phyloP scores from a whole-genome alignment of 129 eudicot species.

The Calendula officinalis region DNA sequence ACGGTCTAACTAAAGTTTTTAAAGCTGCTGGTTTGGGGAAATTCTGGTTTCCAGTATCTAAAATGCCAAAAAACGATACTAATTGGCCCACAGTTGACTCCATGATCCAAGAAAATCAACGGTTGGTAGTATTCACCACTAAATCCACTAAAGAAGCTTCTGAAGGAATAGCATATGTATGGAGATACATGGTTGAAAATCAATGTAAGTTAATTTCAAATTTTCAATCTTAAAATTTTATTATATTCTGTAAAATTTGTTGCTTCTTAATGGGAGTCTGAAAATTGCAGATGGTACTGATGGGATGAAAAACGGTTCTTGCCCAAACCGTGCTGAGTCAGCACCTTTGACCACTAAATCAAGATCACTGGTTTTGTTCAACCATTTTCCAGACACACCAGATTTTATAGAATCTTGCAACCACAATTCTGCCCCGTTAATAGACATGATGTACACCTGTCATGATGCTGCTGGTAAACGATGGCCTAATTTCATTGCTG shows the following conservation, averaged over 20 bases:
- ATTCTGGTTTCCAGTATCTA: conserved; percentile 84
- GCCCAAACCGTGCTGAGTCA: conserved; percentile 96
- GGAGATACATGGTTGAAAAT: conserved; percentile 85
- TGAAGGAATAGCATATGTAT: conserved; percentile 86
- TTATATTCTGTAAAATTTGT: not conserved
- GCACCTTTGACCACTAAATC: conserved; percentile 60
- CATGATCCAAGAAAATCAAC: conserved; percentile 72
- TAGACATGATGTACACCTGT: conserved; percentile 72
- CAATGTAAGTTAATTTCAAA: conserved; percentile 59
- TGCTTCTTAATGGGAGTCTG: conserved; percentile 17
- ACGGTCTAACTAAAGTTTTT: conserved; percentile 77
- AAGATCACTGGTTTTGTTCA: conserved; percentile 73
- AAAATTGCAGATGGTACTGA: conserved; percentile 78
- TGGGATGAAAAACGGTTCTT: conserved; percentile 66
- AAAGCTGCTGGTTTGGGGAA: conserved; percentile 75
- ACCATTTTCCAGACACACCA: conserved; percentile 74
- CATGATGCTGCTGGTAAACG: conserved; percentile 57
- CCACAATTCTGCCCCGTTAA: conserved; percentile 76
- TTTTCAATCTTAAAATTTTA: not conserved
- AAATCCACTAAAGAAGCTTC: conserved; percentile 73
- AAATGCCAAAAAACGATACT: conserved; percentile 86
- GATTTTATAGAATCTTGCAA: conserved; percentile 66
- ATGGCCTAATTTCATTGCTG: conserved; percentile 91
- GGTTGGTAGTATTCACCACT: conserved; percentile 84
- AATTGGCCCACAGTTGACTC: conserved; percentile 92